Conservation (phyloP, 805 yeast species). For the Grigorovia yakushimaensis region DNA sequence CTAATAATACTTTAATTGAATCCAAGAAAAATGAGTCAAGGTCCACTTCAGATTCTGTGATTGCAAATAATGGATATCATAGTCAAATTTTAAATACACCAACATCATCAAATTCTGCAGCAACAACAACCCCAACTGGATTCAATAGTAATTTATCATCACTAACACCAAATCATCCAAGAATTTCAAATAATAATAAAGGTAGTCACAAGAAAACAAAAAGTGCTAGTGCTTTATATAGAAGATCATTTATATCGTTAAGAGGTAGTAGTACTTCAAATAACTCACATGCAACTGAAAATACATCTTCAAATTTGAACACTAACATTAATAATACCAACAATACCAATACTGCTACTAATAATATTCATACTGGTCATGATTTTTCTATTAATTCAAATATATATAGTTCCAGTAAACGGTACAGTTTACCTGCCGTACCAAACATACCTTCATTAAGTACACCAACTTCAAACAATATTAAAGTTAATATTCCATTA, state of each 20-base stretch:
- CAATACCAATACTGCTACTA: neutral
- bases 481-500: conserved; percentile 22
- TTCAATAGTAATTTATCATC: neutral
- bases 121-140: neutral
- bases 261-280: conserved; percentile 15
- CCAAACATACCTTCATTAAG: neutral
- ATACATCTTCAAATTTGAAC: too few species aligned
- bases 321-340: neutral
- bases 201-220: conserved; percentile 4
- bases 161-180: neutral
- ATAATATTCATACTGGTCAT: neutral
- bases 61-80: neutral
- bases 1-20: neutral
- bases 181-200: neutral
- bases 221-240: conserved; percentile 25
- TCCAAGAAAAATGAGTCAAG: neutral
- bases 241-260: conserved; percentile 28
- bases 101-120: neutral
- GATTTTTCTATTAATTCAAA: neutral
- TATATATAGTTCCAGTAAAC: neutral
- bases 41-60: conserved; percentile 21
- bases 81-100: neutral
- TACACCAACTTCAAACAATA: conserved; percentile 8
- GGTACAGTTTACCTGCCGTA: neutral
- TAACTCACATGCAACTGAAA: conserved; percentile 1